Conservation (phyloP, 2,329 filamentous ascomycete genomes). For the Paraconiothyrium brasiliense region DNA sequence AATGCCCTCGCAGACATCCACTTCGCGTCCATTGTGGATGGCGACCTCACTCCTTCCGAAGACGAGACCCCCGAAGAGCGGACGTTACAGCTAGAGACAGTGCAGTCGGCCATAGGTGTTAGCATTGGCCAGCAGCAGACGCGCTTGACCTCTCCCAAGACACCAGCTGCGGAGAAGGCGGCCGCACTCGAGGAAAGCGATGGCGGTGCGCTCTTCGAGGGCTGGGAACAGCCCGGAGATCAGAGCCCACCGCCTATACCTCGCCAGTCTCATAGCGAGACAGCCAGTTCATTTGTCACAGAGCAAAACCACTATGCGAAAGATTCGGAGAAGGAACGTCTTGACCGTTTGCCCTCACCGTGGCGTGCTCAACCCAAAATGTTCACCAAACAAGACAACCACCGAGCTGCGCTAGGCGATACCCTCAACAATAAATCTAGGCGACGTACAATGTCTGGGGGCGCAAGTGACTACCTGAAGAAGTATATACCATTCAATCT, state of each 20-base stretch:
- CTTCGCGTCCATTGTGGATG: conserved; percentile 51
- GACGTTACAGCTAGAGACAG: conserved; percentile 49
- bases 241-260: conserved; percentile 18
- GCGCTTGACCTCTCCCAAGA: conserved; percentile 64
- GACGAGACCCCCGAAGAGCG: conserved; percentile 49
- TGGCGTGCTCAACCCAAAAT: conserved; percentile 53
- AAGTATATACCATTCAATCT: conserved; percentile 50
- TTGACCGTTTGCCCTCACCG: conserved; percentile 54
- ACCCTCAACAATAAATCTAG: conserved; percentile 47
- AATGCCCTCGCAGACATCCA: conserved; percentile 54
- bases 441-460: conserved; percentile 52
- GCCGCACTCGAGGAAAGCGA: conserved; percentile 60
- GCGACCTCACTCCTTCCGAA: conserved; percentile 57
- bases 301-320: background rate
- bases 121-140: conserved; percentile 68
- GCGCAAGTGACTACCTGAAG: conserved; percentile 44
- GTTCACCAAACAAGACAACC: conserved; percentile 47
- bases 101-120: conserved; percentile 62
- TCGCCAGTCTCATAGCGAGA: conserved; percentile 7
- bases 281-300: background rate
- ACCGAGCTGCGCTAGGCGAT: conserved; percentile 50
- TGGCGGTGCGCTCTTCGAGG: conserved; percentile 59
- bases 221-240: conserved; percentile 43
- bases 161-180: conserved; percentile 68
- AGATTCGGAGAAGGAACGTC: conserved; percentile 20